phyloP scores from a whole-genome alignment of 352 stramenopile species.

The Phytophthora pseudosyringae region DNA sequence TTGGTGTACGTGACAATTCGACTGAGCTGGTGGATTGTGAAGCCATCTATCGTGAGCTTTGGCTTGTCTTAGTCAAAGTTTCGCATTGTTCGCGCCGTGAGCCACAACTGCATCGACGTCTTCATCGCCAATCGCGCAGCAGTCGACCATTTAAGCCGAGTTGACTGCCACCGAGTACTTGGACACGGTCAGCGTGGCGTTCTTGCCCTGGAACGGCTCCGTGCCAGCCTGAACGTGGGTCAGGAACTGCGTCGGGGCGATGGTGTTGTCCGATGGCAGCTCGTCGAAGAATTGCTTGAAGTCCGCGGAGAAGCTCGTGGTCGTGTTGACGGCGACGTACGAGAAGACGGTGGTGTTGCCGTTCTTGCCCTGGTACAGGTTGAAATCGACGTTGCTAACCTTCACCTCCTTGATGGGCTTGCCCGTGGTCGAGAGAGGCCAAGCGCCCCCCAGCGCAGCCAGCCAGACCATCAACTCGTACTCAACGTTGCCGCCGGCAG shows the following conservation, averaged over 20 bases:
- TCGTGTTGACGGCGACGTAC: constrained; percentile 30
- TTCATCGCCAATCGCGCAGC: too few relatives aligned
- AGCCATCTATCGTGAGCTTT: too few relatives aligned
- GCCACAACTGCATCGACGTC: too few relatives aligned
- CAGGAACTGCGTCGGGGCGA: constrained; percentile 37
- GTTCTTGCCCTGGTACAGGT: constrained; percentile 40
- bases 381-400: constrained; percentile 24
- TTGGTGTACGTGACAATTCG: too few relatives aligned
- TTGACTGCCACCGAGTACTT: constrained; percentile 31
- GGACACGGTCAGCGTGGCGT: constrained; percentile 31
- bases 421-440: constrained; percentile 33
- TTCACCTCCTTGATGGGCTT: constrained; percentile 28
- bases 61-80: too few relatives aligned
- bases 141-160: constrained; percentile 4
- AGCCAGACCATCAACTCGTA: constrained; percentile 52
- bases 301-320: constrained; percentile 30
- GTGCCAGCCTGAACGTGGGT: constrained; percentile 38
- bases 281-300: constrained; percentile 37
- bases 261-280: constrained; percentile 27
- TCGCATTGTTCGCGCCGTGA: too few relatives aligned
- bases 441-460: constrained; percentile 31
- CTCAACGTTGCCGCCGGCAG: constrained; percentile 21
- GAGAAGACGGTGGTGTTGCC: constrained; percentile 40
- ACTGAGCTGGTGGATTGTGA: too few relatives aligned
- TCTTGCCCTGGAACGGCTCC: constrained; percentile 38